phyloP scores from a whole-genome alignment of 805 yeast species.

The Starmerella davenportii region DNA sequence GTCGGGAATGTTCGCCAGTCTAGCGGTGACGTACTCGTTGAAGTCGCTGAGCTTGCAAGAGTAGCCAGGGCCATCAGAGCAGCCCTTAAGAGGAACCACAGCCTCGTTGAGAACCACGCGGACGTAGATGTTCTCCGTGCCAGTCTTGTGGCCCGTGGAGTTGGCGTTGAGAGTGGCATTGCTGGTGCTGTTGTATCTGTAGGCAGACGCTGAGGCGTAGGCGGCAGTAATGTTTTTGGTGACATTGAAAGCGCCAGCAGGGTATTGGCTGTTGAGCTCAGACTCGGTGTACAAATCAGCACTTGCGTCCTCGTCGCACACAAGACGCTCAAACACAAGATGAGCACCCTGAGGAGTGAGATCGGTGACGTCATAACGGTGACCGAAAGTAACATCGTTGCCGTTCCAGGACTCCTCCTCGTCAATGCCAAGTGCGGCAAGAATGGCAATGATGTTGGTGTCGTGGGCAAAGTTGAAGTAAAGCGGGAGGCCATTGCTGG shows the following conservation, averaged over 20 bases:
- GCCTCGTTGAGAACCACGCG: conserved; percentile 37
- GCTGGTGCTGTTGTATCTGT: conserved; percentile 5
- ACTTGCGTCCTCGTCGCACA: conserved; percentile 25
- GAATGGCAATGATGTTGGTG: conserved; percentile 35
- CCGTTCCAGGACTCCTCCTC: conserved; percentile 26
- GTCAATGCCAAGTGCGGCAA: conserved; percentile 33
- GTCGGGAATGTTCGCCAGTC: conserved; percentile 4
- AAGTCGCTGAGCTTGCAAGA: conserved; percentile 25
- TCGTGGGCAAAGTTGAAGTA: conserved; percentile 39
- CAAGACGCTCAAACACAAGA: conserved; percentile 21
- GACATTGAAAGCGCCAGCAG: conserved; percentile 14
- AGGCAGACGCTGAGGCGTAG: conserved; percentile 9
- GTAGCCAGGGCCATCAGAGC: conserved; percentile 36
- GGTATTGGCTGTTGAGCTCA: conserved; percentile 7
- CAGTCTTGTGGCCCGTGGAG: neutral
- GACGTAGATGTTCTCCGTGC: conserved; percentile 24
- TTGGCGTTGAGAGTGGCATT: conserved; percentile 2
- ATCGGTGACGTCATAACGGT: conserved; percentile 32
- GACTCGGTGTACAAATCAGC: conserved; percentile 2
- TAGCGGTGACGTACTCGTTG: conserved; percentile 10
- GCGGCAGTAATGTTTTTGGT: conserved; percentile 10
- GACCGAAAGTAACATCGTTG: conserved; percentile 27
- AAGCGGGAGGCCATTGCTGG: conserved; percentile 23
- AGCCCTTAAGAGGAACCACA: conserved; percentile 32
- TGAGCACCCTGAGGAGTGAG: conserved; percentile 20